Base-by-base conservation (phyloP, 1,284 basidiomycete species). In the Cutaneotrichosporon arboriforme region DNA sequence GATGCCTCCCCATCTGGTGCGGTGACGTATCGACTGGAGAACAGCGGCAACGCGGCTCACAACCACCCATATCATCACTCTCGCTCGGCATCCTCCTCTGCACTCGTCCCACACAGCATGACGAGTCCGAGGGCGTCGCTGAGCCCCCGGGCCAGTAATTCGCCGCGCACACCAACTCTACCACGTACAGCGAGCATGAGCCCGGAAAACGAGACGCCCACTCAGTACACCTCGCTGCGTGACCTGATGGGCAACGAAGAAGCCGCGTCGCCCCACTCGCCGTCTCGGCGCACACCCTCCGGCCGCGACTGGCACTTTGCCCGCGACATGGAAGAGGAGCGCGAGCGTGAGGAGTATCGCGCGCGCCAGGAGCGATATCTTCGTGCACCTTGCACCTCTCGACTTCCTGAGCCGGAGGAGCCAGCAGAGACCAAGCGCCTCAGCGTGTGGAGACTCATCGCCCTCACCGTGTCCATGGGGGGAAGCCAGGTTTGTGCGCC, bases 401-500 rank as follows among this genome's bases (percentile, higher is more conserved):
- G 26, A 12, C 9, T n/a, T 10, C 26, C 31, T n/a, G 20, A n/a
- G 8, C 4, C 31, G 12, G 41, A 34, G 40, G 17, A 46, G 50
- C 17, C 57, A 54, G 41, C 39, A 44, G 38, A 43, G 51, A 22
- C 51, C 51, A 46, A 49, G 55, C 51, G 57, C 40, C 21, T 57
- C 42, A 43, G 52, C 37, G 37, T 47, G 44, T 49, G 54, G 51
- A 23, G 69, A 31, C 72, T 80, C 59, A 70, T 80, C 54, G 72
- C 76, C 17, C 69, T 82, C 43, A 81, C 80, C 0, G 62, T 81
- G 8, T 78, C 78, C 4, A 76, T 81, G 63, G 79, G 77, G 22
- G 93, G 94, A 10, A 89, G 92, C 33, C 93, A 97, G 76, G 84
- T 72, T n/a, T n/a, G 31, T 48, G 67, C 33, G 31, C 5, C 8